These are phyloP conservation scores for Dunaliella sp. DNA, from an alignment of 139 green algal species.

Conservation along the genomic window DNA sequence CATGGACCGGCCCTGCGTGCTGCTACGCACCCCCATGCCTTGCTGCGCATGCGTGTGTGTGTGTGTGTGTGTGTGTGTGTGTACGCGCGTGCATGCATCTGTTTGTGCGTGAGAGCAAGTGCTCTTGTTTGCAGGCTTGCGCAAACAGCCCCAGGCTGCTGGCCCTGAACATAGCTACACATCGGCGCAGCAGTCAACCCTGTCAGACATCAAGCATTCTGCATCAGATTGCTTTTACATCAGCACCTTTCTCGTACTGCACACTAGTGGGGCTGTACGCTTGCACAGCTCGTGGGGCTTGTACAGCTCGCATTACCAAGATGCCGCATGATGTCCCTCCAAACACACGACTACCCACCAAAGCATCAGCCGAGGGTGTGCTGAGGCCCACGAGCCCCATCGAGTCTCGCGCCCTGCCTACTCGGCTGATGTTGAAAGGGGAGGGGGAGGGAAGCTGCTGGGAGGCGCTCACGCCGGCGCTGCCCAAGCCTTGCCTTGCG, in stretches of 20 bases:
- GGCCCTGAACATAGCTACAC: not conserved
- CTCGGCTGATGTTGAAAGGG: not conserved
- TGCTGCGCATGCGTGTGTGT: not conserved
- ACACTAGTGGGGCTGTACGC: no score
- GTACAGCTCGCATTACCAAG: no score
- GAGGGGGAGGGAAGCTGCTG: not conserved
- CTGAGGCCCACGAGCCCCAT: not conserved
- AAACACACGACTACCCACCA: not conserved
- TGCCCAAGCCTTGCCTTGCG: not conserved
- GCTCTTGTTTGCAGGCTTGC: no score
- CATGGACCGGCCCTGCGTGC: not conserved
- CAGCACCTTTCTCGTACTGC: no score
- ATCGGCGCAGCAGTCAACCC: no score
- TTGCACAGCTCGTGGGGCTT: no score
- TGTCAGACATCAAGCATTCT: no score
- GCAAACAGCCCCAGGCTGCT: not conserved
- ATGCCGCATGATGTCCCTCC: no score
- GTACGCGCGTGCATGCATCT: not conserved
- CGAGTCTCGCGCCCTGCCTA: not conserved
- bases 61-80: slow-evolving; percentile 2
- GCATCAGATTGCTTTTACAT: no score
- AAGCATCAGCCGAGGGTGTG: not conserved
- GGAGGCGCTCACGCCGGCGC: not conserved
- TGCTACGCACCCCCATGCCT: not conserved
- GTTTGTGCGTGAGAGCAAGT: not conserved